Conservation (phyloP, 2,329 filamentous ascomycete species). For the Colletotrichum camelliae region DNA sequence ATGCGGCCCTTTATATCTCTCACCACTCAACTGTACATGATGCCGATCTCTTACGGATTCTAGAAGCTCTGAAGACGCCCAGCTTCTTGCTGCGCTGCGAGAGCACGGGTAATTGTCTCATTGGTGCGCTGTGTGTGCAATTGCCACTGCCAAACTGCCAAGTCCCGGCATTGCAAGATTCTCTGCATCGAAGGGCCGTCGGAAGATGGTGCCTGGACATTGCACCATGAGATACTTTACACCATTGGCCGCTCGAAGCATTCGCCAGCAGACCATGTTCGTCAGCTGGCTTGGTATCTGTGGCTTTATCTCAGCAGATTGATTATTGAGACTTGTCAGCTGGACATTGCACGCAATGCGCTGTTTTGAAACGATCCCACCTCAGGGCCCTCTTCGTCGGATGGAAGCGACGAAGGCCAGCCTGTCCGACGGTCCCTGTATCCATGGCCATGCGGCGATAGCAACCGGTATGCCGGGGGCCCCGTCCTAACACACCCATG, state of each 20-base stretch:
- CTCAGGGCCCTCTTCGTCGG: neutral
- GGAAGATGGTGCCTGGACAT: neutral
- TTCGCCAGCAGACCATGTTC: neutral
- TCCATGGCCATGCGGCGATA: neutral
- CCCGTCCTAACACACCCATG: neutral
- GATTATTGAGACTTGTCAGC: neutral
- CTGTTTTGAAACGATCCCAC: neutral
- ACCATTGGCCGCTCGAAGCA: neutral
- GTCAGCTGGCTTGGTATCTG: neutral
- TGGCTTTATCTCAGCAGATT: neutral
- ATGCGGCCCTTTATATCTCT: slow-evolving; percentile 12
- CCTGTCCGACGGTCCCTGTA: slow-evolving; percentile 11
- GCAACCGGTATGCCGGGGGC: neutral
- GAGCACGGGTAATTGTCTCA: neutral
- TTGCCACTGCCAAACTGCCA: neutral
- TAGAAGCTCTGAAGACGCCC: neutral
- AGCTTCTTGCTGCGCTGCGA: neutral
- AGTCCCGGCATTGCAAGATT: neutral
- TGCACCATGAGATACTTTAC: neutral
- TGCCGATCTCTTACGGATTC: neutral
- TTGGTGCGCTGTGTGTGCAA: neutral
- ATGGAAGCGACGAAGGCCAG: slow-evolving; percentile 2
- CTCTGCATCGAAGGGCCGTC: neutral
- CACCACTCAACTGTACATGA: neutral
- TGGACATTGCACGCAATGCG: neutral